Evolutionary conservation across 257 asterid species (phyloP), one percentile per base, ranked within the genome.

Genomic region (Salvia miltiorrhiza): DNA sequence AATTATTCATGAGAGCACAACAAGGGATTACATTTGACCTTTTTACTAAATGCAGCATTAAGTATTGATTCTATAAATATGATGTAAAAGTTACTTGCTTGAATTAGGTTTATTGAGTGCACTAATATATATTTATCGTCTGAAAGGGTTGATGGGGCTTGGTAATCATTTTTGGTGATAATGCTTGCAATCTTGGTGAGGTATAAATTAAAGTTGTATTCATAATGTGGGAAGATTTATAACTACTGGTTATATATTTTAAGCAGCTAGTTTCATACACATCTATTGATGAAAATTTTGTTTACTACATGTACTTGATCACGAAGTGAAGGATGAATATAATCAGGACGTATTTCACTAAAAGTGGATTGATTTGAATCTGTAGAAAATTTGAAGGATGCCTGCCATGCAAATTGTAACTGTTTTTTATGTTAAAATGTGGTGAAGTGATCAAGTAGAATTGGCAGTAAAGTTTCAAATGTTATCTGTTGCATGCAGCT

Each of bases 401-500:
- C 33, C 32, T 40, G 19, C 24, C 14, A 10, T 56, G 62, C 23
- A 16, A n/a, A 35, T 40, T 48, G 52, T 17, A 28, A 44, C 41
- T 14, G 16, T 9, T 1, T 24, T 37, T 26, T 53, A 43, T 50
- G 19, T 23, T 40, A 61, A 40, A 20, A 60, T 52, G 44, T 41
- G 17, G 44, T 47, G 28, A n/a, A n/a, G 14, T 52, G 63, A 67
- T 52, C 67, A 17, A 67, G 58, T 65, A 24, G 48, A 17, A 11
- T 6, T 35, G 9, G 35, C 12, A 30, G 24, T 17, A 21, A 65
- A 53, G 54, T 48, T 49, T 26, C n/a, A 19, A 62, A 13, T 40
- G 37, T 30, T 37, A 47, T 67, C 37, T 60, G 19, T 60, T 37
- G 71, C 39, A 24, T 63, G 57, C 71, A 53, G 28, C 62, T 50